Percentiles rank a stretch among this genome's conserved stretches.
Evolutionary conservation across 1,284 basidiomycete species (phyloP).

Genomic region (Cutaneotrichosporon curvatum): DNA sequence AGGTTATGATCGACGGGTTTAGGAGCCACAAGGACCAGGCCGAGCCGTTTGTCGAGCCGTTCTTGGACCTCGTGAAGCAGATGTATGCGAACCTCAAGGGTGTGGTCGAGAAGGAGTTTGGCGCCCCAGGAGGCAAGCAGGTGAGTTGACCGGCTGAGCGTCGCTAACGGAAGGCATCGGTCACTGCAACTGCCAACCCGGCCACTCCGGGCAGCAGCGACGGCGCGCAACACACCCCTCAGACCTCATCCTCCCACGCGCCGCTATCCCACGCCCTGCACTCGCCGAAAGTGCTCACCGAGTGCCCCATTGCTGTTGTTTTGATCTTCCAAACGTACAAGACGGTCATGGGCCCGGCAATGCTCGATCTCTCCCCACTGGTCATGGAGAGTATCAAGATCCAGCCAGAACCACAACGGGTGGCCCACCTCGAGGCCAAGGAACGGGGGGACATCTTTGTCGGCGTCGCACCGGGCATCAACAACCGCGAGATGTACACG

Average conservation of each 20-base stretch:
- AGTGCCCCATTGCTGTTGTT: constrained; percentile 89
- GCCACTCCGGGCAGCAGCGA: constrained; percentile 6
- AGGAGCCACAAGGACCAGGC: constrained; percentile 55
- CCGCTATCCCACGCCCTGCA: constrained; percentile 50
- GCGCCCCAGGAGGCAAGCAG: constrained; percentile 24
- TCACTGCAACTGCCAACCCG: neutral
- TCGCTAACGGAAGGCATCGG: constrained; percentile 5
- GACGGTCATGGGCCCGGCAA: constrained; percentile 57
- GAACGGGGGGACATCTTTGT: constrained; percentile 73
- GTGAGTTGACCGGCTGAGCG: constrained; percentile 12
- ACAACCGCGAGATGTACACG: constrained; percentile 70
- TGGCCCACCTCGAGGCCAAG: constrained; percentile 72
- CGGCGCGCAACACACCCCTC: constrained; percentile 11
- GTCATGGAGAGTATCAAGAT: constrained; percentile 66
- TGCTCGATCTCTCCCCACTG: constrained; percentile 66
- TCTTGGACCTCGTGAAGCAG: constrained; percentile 66
- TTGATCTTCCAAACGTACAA: constrained; percentile 79
- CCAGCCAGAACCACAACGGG: constrained; percentile 80
- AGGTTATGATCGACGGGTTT: constrained; percentile 73
- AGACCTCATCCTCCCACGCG: constrained; percentile 10
- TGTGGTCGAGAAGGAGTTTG: constrained; percentile 70
- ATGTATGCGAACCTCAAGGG: constrained; percentile 69
- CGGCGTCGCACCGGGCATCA: constrained; percentile 68
- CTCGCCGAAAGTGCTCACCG: constrained; percentile 91
- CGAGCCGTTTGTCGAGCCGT: constrained; percentile 71